Percentiles rank a stretch among this genome's conserved stretches.
Evolutionary conservation across 1,139 yeast species (phyloP).

Genomic region (Suhomyces panamericanus): DNA sequence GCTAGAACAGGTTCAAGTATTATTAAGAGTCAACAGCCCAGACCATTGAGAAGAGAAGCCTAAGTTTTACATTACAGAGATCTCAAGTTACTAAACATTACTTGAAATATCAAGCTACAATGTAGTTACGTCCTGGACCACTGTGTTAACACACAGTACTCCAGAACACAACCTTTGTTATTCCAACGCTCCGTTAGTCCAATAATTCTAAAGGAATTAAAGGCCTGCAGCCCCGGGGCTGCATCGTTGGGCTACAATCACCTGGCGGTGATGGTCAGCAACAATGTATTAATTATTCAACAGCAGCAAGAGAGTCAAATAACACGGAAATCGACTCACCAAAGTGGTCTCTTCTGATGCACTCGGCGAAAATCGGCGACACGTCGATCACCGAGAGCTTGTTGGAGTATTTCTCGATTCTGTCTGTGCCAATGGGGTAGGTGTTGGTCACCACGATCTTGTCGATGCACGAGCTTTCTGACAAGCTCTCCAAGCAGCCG

Average conservation of each 20-base stretch:
- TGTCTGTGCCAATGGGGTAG: slow-evolving; percentile 75
- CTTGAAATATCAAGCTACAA: background rate
- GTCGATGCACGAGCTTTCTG: slow-evolving; percentile 79
- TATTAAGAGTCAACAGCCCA: too few relatives aligned
- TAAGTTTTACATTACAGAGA: too few relatives aligned
- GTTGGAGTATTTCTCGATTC: slow-evolving; percentile 58
- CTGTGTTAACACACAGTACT: slow-evolving; percentile 3
- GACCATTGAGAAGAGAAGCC: too few relatives aligned
- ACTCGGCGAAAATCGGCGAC: slow-evolving; percentile 93
- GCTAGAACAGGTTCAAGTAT: too few relatives aligned
- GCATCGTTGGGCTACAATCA: slow-evolving; percentile 42
- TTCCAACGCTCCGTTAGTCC: slow-evolving; percentile 73
- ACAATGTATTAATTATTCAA: slow-evolving; percentile 35
- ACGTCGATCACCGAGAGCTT: slow-evolving; percentile 83
- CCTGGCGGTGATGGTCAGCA: slow-evolving; percentile 10
- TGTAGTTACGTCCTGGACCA: slow-evolving; percentile 1
- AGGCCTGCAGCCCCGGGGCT: slow-evolving; percentile 61
- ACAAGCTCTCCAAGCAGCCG: slow-evolving; percentile 77
- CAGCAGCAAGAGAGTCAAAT: slow-evolving; percentile 79
- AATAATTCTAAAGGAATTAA: slow-evolving; percentile 33
- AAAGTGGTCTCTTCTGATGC: slow-evolving; percentile 96
- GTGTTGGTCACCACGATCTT: slow-evolving; percentile 93
- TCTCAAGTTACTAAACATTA: too few relatives aligned
- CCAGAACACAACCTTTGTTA: slow-evolving; percentile 21
- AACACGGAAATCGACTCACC: slow-evolving; percentile 94